These are phyloP conservation scores for Dacryopinax primogenitus DNA, from an alignment of 768 basidiomycete genomes.

Conservation along the genomic window DNA sequence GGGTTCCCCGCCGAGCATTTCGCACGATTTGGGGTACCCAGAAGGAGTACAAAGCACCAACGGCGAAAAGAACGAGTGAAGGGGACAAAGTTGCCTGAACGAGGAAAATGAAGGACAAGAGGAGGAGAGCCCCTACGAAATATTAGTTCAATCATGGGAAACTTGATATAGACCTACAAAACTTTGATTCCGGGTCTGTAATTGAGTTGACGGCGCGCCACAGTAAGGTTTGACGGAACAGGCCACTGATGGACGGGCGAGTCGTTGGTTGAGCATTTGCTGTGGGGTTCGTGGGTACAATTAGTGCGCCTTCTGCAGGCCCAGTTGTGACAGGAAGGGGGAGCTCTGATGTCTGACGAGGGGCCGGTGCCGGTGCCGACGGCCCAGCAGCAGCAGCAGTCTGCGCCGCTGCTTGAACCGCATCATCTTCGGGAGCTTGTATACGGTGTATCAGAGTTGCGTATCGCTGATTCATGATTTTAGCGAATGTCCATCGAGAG, in stretches of 20 bases:
- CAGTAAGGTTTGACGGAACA: not conserved
- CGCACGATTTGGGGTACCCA: constrained; percentile 81
- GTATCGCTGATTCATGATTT: constrained; percentile 52
- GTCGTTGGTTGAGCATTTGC: not conserved
- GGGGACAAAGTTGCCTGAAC: constrained; percentile 62
- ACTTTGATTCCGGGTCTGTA: constrained; percentile 11
- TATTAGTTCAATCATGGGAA: not conserved
- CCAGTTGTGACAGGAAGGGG: not conserved
- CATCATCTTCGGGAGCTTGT: constrained; percentile 59
- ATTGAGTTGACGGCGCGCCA: constrained; percentile 8
- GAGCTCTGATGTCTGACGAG: constrained; percentile 9
- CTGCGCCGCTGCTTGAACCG: constrained; percentile 19
- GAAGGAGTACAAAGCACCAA: constrained; percentile 60
- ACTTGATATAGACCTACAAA: constrained; percentile 13
- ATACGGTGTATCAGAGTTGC: constrained; percentile 66
- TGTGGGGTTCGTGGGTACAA: constrained; percentile 5
- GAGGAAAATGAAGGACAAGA: constrained; percentile 56
- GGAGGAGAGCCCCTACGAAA: constrained; percentile 47
- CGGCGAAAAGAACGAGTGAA: constrained; percentile 49
- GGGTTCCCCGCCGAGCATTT: constrained; percentile 55
- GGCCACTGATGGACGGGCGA: not conserved
- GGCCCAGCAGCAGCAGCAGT: constrained; percentile 25
- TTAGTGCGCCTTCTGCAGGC: constrained; percentile 2
- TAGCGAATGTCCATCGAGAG: not conserved
- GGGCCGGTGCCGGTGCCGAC: constrained; percentile 16